Conservation (phyloP, 2,329 filamentous ascomycete genomes). For the Colletotrichum australisinense region DNA sequence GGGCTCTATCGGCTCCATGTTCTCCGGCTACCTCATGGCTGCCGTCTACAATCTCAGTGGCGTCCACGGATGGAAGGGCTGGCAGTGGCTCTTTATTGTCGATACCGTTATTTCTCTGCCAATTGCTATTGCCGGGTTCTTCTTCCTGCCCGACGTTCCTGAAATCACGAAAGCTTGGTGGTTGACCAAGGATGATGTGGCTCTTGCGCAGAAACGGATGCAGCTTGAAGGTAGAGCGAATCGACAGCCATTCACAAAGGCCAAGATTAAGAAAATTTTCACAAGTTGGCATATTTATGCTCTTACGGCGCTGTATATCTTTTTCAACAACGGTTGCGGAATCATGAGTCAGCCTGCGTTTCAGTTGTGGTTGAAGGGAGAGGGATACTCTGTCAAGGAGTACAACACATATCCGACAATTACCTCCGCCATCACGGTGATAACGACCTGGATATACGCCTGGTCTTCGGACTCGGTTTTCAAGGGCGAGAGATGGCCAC, state of each 20-base stretch:
- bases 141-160: constrained; percentile 39
- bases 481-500: constrained; percentile 70
- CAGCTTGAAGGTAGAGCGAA: constrained; percentile 57
- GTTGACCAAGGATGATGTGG: constrained; percentile 49
- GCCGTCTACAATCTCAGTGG: constrained; percentile 50
- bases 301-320: constrained; percentile 68
- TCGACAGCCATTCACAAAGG: constrained; percentile 50
- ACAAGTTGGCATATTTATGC: constrained; percentile 73
- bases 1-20: constrained; percentile 40
- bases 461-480: constrained; percentile 74
- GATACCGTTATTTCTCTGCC: constrained; percentile 46
- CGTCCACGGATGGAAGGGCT: constrained; percentile 45
- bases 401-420: constrained; percentile 70
- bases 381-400: constrained; percentile 54
- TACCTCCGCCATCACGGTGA: constrained; percentile 62
- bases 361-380: constrained; percentile 57
- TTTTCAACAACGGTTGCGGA: constrained; percentile 70
- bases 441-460: constrained; percentile 71
- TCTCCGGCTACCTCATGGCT: constrained; percentile 49
- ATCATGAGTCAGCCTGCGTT: constrained; percentile 66
- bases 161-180: constrained; percentile 37
- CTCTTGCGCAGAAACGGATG: constrained; percentile 53
- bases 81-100: constrained; percentile 54
- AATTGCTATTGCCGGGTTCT: constrained; percentile 39
- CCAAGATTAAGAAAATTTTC: constrained; percentile 71